phyloP scores from a whole-genome alignment of 192 early-diverging fungal species.

The Linnemannia hyalina region DNA sequence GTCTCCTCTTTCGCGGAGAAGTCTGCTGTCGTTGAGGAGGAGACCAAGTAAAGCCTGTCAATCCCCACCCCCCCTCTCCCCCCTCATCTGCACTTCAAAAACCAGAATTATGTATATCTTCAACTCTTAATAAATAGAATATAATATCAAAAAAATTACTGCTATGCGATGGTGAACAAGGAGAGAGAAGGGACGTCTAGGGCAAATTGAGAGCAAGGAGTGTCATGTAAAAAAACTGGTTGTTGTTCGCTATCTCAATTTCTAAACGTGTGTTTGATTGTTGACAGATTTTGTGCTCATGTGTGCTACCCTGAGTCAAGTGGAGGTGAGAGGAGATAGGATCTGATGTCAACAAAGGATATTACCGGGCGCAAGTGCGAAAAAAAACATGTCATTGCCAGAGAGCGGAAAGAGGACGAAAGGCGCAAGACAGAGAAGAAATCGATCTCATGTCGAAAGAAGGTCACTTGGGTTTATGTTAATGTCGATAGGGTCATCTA shows the following conservation, averaged over 20 bases:
- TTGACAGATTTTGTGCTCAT: background rate
- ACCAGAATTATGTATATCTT: slow-evolving; percentile 3
- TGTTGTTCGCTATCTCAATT: no score
- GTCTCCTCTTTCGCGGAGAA: slow-evolving; percentile 29
- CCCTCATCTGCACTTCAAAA: background rate
- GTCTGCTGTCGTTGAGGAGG: background rate
- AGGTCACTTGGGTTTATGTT: slow-evolving; percentile 34
- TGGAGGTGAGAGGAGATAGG: background rate
- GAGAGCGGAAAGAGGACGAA: background rate
- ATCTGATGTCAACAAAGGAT: background rate
- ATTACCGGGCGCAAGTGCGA: background rate
- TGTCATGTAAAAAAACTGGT: no score
- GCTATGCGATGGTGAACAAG: background rate
- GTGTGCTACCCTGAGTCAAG: slow-evolving; percentile 1
- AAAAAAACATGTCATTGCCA: background rate
- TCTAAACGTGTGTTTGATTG: background rate
- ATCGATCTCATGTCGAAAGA: slow-evolving; percentile 14
- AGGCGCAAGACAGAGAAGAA: background rate
- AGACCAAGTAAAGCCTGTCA: slow-evolving; percentile 13
- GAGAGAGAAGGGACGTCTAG: no score
- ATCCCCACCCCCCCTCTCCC: background rate
- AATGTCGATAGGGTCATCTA: slow-evolving; percentile 35
- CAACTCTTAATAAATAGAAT: slow-evolving; percentile 5
- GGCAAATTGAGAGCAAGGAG: no score
- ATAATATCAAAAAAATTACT: slow-evolving; percentile 2